Conservation (phyloP, 768 basidiomycete species). For the Daedaleopsis sinensis region DNA sequence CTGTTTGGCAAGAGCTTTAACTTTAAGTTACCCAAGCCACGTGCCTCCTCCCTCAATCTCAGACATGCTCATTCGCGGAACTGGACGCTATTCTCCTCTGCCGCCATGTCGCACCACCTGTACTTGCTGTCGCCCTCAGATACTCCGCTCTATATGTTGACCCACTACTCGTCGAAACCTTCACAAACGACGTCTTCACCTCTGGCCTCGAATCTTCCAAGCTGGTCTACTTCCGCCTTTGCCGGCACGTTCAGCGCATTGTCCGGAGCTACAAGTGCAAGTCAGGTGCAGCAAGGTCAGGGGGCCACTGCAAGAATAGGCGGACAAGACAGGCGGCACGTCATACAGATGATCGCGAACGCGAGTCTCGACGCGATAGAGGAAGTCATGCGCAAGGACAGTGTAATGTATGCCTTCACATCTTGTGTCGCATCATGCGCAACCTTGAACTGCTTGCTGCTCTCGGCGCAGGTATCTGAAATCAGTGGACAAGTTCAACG, state of each 20-base stretch:
- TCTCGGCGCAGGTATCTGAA: slow-evolving; percentile 80
- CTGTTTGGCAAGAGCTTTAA: slow-evolving; percentile 6
- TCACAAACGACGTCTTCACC: slow-evolving; percentile 58
- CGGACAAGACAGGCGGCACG: slow-evolving; percentile 80
- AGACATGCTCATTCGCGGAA: neutral
- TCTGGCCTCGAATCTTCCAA: slow-evolving; percentile 80
- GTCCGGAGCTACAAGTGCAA: slow-evolving; percentile 80
- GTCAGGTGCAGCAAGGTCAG: slow-evolving; percentile 59
- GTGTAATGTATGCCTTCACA: slow-evolving; percentile 60
- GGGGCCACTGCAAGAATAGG: slow-evolving; percentile 72
- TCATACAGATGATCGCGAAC: slow-evolving; percentile 99
- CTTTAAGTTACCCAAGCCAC: neutral
- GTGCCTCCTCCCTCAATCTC: neutral
- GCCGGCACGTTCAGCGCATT: slow-evolving; percentile 87
- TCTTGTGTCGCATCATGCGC: neutral
- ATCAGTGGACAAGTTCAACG: slow-evolving; percentile 95
- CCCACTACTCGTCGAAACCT: slow-evolving; percentile 81
- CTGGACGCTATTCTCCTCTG: neutral
- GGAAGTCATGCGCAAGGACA: slow-evolving; percentile 85
- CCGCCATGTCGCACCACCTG: slow-evolving; percentile 82
- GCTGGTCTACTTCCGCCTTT: slow-evolving; percentile 91
- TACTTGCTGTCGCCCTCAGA: slow-evolving; percentile 87
- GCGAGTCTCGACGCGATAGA: slow-evolving; percentile 95
- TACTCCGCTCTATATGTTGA: slow-evolving; percentile 82
- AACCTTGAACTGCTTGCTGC: slow-evolving; percentile 3